Conservation (phyloP, 2,329 filamentous ascomycete genomes). For the Capronia epimyces region DNA sequence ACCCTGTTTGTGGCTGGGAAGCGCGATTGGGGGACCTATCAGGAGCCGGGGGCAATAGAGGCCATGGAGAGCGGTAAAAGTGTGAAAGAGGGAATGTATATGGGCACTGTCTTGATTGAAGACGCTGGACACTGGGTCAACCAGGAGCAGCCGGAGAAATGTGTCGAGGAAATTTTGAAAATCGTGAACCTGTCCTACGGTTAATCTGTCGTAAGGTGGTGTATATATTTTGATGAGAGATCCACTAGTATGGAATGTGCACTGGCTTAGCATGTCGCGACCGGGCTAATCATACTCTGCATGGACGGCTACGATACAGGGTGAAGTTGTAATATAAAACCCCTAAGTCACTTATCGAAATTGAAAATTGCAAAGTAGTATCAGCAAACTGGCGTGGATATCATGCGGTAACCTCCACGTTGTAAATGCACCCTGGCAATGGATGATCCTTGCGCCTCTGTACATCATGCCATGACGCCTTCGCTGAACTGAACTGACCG, state of each 20-base stretch:
- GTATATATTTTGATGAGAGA: neutral
- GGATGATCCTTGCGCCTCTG: constrained; percentile 5
- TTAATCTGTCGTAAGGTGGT: neutral
- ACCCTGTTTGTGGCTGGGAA: constrained; percentile 57
- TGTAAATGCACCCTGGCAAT: neutral
- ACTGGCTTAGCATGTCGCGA: neutral
- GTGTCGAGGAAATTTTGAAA: constrained; percentile 44
- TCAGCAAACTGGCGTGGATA: constrained; percentile 10
- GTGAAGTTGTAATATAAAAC: too few relatives aligned
- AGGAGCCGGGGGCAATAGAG: constrained; percentile 60
- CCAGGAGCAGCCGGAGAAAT: constrained; percentile 57
- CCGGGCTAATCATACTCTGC: neutral
- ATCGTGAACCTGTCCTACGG: constrained; percentile 32
- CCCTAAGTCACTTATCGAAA: neutral
- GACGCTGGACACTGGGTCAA: constrained; percentile 66
- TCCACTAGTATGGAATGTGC: neutral
- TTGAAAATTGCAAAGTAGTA: neutral
- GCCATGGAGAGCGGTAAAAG: constrained; percentile 50
- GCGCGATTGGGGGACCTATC: constrained; percentile 63
- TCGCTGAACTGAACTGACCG: constrained; percentile 17
- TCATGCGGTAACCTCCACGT: constrained; percentile 7
- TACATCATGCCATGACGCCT: constrained; percentile 14
- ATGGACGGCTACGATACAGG: too few relatives aligned
- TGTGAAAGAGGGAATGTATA: constrained; percentile 51
- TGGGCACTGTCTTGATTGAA: constrained; percentile 49